Base-by-base conservation (phyloP, 768 basidiomycete species). In the Suillus subalutaceus region DNA sequence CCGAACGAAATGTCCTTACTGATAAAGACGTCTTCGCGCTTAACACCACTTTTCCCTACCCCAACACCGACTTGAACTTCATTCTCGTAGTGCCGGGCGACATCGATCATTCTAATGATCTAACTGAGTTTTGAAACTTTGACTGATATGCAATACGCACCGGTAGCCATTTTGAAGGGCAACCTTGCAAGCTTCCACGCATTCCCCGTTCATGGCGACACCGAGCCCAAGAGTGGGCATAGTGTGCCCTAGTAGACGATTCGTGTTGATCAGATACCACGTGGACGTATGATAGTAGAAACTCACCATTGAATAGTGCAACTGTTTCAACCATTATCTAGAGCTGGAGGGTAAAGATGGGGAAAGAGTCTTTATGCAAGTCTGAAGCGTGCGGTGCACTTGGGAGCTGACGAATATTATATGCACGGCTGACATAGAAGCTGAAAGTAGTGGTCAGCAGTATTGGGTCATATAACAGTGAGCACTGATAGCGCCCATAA, bases 21-120 rank as follows among this genome's bases (percentile, higher is more conserved):
- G 70, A 91, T 83, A 74, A 90, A 91, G 30, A 90, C 65, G 32
- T 88, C 82, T 20, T 78, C 78, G 63, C 89, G 78, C 2, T 78
- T 67, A 4, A 90, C 48, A 4, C 83, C 85, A 48, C 83, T 85
- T 62, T 85, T 83, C 65, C 78, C 76, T 15, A 88, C 73, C 2
- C 86, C 87, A 13, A 80, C 79, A 1, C 84, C 86, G 30, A 89
- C 88, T 18, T 79, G 76, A 16, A 77, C 81, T 70, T 90, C 88
- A 66, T 89, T 90, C 63, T 77, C 74, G 71, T 91, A 91, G 59
- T 80, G 77, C 65, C 87, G 86, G 3, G 90, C 90, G 1, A 87
- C 82, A 71, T 92, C 90, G 46, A 91, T 66, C 63, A 69, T 65
- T n/a, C 69, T 69, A 32, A 40, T 35, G 23, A 41, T 18, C 18